phyloP scores from a whole-genome alignment of 192 early-diverging fungal genomes.

The Coemansia umbellata region DNA sequence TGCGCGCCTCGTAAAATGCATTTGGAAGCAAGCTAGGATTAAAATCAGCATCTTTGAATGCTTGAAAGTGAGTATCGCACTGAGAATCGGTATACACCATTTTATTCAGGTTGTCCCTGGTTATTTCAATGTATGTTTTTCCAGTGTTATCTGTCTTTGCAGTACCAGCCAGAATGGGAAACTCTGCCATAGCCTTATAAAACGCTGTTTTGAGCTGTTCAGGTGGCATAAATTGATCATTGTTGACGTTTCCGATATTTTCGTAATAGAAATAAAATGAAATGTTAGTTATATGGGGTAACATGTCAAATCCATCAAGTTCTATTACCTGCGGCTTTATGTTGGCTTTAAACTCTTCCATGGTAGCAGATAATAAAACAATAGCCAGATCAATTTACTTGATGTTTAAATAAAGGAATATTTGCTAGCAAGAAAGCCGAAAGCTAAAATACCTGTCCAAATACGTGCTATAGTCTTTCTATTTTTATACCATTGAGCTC shows the following conservation, averaged over 20 bases:
- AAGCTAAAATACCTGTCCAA: no score
- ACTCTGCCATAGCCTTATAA: constrained; percentile 7
- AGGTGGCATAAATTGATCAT: constrained; percentile 15
- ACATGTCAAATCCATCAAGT: constrained; percentile 6
- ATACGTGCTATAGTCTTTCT: no score
- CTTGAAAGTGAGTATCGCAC: not conserved
- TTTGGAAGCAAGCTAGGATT: not conserved
- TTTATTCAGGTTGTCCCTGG: constrained; percentile 16
- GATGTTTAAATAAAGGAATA: no score
- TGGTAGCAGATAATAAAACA: no score
- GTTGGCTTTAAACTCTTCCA: not conserved
- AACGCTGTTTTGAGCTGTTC: constrained; percentile 9
- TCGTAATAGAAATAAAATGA: constrained; percentile 10
- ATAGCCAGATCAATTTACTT: no score
- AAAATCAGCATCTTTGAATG: not conserved
- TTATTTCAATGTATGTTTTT: not conserved
- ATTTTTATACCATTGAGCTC: no score
- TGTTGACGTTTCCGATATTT: not conserved
- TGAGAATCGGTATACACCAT: constrained; percentile 15
- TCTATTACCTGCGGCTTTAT: constrained; percentile 4
- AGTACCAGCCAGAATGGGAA: constrained; percentile 17
- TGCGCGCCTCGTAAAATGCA: not conserved
- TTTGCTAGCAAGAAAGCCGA: no score
- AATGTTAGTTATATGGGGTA: constrained; percentile 1
- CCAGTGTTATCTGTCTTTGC: not conserved